Conservation (phyloP, 2,329 filamentous ascomycete species). For the Claviceps sp. region DNA sequence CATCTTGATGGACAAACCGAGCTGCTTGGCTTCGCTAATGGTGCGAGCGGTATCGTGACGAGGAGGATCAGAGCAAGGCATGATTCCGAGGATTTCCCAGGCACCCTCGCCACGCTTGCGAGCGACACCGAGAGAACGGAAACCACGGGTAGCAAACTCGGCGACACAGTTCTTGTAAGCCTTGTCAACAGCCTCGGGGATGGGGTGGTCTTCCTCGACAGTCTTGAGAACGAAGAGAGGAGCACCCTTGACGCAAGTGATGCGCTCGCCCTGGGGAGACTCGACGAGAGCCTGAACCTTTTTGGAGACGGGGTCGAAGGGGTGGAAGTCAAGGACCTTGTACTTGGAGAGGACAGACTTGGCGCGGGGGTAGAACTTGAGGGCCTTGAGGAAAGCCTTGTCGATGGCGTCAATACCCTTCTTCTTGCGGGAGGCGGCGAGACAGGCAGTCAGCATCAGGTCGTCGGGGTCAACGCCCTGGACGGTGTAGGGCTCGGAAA, state of each 20-base stretch:
- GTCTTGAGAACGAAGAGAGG: slow-evolving; percentile 79
- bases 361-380: slow-evolving; percentile 69
- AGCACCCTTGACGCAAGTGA: slow-evolving; percentile 83
- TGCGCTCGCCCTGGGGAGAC: slow-evolving; percentile 70
- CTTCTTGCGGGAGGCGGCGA: slow-evolving; percentile 85
- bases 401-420: slow-evolving; percentile 93
- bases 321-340: slow-evolving; percentile 71
- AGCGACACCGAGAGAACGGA: slow-evolving; percentile 85
- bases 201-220: slow-evolving; percentile 71
- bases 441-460: slow-evolving; percentile 81
- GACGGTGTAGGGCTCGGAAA: slow-evolving; percentile 74
- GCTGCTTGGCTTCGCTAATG: slow-evolving; percentile 75
- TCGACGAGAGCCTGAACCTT: slow-evolving; percentile 78
- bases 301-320: slow-evolving; percentile 88
- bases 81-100: slow-evolving; percentile 90
- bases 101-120: slow-evolving; percentile 69
- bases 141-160: slow-evolving; percentile 84
- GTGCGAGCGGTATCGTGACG: slow-evolving; percentile 84
- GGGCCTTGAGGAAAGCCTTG: slow-evolving; percentile 83
- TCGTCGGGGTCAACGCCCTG: slow-evolving; percentile 73
- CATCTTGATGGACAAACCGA: slow-evolving; percentile 91
- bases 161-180: slow-evolving; percentile 88
- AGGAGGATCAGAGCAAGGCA: slow-evolving; percentile 86
- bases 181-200: slow-evolving; percentile 62
- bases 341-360: slow-evolving; percentile 72